phyloP scores from a whole-genome alignment of 2,329 filamentous ascomycete genomes.

The Cladophialophora psammophila region DNA sequence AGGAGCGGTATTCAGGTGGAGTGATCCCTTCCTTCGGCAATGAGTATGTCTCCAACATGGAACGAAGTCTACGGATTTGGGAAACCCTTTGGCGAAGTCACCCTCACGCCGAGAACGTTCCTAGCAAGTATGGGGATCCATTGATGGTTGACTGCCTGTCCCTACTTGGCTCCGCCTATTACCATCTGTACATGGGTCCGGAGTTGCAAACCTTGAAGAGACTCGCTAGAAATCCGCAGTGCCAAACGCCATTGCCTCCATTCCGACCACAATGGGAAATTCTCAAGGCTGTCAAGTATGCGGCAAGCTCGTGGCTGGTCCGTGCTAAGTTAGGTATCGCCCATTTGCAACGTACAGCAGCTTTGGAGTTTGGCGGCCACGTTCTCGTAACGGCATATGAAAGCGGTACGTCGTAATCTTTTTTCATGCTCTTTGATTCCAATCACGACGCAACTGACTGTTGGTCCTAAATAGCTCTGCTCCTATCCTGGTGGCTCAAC shows the following conservation, averaged over 20 bases:
- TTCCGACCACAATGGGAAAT: not conserved
- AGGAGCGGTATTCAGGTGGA: conserved; percentile 3
- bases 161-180: conserved; percentile 25
- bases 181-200: conserved; percentile 24
- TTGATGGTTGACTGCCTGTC: conserved; percentile 25
- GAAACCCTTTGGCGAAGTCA: conserved; percentile 27
- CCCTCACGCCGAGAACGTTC: conserved; percentile 18
- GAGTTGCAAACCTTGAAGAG: conserved; percentile 21
- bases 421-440: too few relatives aligned
- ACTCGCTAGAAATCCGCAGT: conserved; percentile 21
- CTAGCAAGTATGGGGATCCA: conserved; percentile 15
- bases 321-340: conserved; percentile 24
- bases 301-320: conserved; percentile 26
- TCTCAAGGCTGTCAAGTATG: conserved; percentile 23
- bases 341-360: conserved; percentile 21
- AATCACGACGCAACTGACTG: too few relatives aligned
- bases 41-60: conserved; percentile 7
- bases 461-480: too few relatives aligned
- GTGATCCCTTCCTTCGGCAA: not conserved
- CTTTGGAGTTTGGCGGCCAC: conserved; percentile 20
- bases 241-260: not conserved
- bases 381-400: conserved; percentile 21
- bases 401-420: conserved; percentile 27
- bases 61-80: conserved; percentile 18
- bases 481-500: too few relatives aligned